A percentile compares a stretch with the other conserved stretches of the same genome.
These are phyloP conservation scores for Rhodotorula sp. DNA, from an alignment of 1,284 basidiomycete genomes.

Conservation along the genomic window DNA sequence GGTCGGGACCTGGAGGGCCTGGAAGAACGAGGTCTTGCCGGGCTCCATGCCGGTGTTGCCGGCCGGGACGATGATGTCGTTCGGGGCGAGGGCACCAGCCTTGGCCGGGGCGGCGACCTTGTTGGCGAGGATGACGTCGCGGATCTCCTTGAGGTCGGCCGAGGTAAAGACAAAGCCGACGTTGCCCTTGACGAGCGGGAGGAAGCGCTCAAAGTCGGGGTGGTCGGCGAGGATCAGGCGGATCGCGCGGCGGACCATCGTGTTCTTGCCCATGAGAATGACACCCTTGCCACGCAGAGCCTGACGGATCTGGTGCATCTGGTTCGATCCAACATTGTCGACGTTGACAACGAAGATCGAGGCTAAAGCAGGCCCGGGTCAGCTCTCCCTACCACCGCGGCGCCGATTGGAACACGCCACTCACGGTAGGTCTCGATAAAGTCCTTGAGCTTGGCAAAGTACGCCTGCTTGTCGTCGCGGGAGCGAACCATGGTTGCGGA, in stretches of 20 bases:
- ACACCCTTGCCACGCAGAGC: constrained; percentile 94
- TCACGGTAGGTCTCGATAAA: constrained; percentile 85
- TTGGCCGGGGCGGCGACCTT: constrained; percentile 97
- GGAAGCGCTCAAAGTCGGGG: constrained; percentile 93
- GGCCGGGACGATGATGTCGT: constrained; percentile 86
- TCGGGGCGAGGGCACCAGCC: constrained; percentile 93
- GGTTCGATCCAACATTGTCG: constrained; percentile 99
- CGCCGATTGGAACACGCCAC: constrained; percentile 49
- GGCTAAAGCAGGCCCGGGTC: constrained; percentile 56
- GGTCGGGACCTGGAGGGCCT: constrained; percentile 98
- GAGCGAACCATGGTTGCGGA: constrained; percentile 40
- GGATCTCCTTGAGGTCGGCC: constrained; percentile 89
- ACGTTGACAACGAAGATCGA: constrained; percentile 99
- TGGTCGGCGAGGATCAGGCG: constrained; percentile 83
- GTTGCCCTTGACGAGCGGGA: constrained; percentile 95
- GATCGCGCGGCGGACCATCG: constrained; percentile 98
- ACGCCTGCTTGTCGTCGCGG: constrained; percentile 73
- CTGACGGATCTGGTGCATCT: constrained; percentile 97
- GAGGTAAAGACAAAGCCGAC: constrained; percentile 99
- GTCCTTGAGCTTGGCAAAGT: constrained; percentile 93
- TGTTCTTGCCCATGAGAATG: constrained; percentile 99
- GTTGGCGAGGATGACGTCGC: constrained; percentile 89
- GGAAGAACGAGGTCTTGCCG: constrained; percentile 99
- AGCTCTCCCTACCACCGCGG: background rate
- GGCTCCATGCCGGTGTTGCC: constrained; percentile 99